phyloP scores from a whole-genome alignment of 2,329 filamentous ascomycete species.

The Thermothelomyces thermophilus region DNA sequence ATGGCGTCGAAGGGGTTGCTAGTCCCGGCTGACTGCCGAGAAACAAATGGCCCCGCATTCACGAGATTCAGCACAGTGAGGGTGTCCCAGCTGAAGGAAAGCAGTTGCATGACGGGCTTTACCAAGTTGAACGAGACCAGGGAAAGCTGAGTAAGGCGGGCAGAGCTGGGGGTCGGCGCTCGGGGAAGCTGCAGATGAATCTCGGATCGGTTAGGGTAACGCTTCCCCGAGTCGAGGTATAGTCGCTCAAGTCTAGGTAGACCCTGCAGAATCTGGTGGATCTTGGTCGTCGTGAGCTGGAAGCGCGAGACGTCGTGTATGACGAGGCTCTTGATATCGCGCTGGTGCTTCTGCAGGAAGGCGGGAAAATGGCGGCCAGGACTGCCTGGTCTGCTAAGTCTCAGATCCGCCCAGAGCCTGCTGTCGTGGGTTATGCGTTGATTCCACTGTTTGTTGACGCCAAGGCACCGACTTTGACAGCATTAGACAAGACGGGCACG shows the following conservation, averaged over 20 bases:
- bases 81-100: background rate
- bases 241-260: conserved; percentile 17
- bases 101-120: background rate
- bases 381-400: conserved; percentile 8
- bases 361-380: conserved; percentile 9
- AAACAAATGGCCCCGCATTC: background rate
- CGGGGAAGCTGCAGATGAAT: background rate
- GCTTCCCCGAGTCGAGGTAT: conserved; percentile 2
- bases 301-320: conserved; percentile 16
- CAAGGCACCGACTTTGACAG: conserved; percentile 12
- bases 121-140: background rate
- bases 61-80: conserved; percentile 9
- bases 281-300: conserved; percentile 6
- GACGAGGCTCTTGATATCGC: conserved; percentile 11
- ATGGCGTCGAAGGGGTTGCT: background rate
- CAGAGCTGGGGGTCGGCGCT: background rate
- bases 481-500: conserved; percentile 1
- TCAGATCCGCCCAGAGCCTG: conserved; percentile 16
- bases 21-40: background rate
- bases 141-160: conserved; percentile 14
- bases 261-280: conserved; percentile 8
- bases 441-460: conserved; percentile 21
- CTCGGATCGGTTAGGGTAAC: background rate
- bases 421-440: conserved; percentile 7
- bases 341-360: conserved; percentile 17